phyloP scores from a whole-genome alignment of 176 grass and related monocot species.

The Eleusine coracana region DNA sequence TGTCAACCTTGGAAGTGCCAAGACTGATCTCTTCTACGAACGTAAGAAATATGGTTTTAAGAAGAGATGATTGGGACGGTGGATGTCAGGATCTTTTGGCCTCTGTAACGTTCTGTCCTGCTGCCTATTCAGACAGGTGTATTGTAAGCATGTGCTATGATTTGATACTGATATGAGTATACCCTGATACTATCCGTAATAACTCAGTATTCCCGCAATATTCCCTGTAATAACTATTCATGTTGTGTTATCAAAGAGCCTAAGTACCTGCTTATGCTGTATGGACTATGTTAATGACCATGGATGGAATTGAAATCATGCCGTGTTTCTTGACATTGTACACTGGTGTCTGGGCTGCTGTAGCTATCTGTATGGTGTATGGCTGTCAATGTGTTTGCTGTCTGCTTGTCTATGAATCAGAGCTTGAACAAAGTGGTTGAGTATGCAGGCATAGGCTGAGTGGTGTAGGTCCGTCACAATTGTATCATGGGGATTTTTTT shows the following conservation, averaged over 20 bases:
- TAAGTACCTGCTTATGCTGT: not conserved
- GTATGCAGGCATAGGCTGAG: not conserved
- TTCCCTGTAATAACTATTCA: constrained; percentile 21
- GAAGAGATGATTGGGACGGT: constrained; percentile 39
- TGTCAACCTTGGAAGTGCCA: constrained; percentile 83
- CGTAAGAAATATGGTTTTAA: constrained; percentile 67
- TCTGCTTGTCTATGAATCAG: not conserved
- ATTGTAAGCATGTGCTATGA: not conserved
- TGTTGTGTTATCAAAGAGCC: not conserved
- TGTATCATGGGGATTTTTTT: not conserved
- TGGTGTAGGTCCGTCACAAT: too few species aligned
- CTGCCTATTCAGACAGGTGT: not conserved
- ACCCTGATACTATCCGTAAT: not conserved
- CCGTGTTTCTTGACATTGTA: not conserved
- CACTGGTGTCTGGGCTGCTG: not conserved
- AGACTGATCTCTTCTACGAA: constrained; percentile 88
- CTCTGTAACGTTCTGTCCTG: not conserved
- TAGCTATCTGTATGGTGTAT: not conserved
- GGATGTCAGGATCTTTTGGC: not conserved
- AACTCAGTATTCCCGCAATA: not conserved
- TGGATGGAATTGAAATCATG: constrained; percentile 22
- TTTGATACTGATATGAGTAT: not conserved
- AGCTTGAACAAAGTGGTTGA: not conserved
- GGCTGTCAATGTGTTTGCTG: not conserved
- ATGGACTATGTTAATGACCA: not conserved